A percentile compares a stretch with the other conserved stretches of the same genome.
Evolutionary conservation across 2,329 filamentous ascomycete genomes (phyloP).

Genomic region (Neonectria sp.): DNA sequence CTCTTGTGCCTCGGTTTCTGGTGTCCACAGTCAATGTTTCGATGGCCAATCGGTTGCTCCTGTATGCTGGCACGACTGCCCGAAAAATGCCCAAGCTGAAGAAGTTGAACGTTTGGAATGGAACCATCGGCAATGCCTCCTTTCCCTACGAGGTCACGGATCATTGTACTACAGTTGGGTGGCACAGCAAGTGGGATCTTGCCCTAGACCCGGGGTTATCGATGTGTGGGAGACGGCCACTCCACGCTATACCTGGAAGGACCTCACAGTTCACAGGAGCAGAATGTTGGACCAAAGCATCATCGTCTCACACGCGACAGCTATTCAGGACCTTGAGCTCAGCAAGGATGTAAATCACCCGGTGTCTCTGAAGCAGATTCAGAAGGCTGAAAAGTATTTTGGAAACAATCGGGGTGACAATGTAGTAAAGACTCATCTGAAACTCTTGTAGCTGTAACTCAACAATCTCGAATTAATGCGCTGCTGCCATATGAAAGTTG

Average conservation of each 20-base stretch:
- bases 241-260: not conserved
- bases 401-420: not conserved
- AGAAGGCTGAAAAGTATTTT: not conserved
- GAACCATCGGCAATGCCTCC: not conserved
- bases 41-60: not conserved
- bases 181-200: slow-evolving; percentile 4
- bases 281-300: not conserved
- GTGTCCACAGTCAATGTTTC: not conserved
- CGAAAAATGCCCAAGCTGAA: slow-evolving; percentile 17
- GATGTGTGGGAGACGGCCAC: slow-evolving; percentile 5
- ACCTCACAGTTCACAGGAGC: not conserved
- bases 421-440: not conserved
- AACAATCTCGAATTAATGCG: not conserved
- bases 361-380: slow-evolving; percentile 13
- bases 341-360: slow-evolving; percentile 13
- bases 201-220: not conserved
- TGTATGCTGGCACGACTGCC: slow-evolving; percentile 6
- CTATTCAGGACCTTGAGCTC: slow-evolving; percentile 8
- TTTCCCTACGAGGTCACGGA: slow-evolving; percentile 8
- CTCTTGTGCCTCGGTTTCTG: not conserved
- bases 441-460: no score
- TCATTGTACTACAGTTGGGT: not conserved
- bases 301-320: slow-evolving; percentile 15
- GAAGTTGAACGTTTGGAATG: slow-evolving; percentile 23
- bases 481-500: no score